Conservation (phyloP, 2,329 filamentous ascomycete species). For the Penicillium carneum region DNA sequence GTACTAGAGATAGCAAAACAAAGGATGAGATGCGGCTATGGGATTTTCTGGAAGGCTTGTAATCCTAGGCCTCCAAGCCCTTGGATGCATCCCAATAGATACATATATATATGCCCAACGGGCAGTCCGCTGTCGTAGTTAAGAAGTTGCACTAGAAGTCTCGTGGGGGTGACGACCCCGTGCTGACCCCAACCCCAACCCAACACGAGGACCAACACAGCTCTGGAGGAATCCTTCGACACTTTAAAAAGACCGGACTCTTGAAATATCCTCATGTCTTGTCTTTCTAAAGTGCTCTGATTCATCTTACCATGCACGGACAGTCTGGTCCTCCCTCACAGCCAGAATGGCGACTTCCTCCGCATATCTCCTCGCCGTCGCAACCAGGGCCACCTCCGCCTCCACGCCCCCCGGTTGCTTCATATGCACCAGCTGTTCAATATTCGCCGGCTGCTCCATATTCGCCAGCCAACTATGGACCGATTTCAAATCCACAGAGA, state of each 20-base stretch:
- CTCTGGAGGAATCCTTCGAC: constrained; percentile 7
- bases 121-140: not conserved
- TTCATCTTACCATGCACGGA: constrained; percentile 44
- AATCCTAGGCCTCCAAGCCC: not conserved
- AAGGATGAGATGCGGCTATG: not conserved
- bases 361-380: constrained; percentile 33
- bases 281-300: not conserved
- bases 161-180: constrained; percentile 13
- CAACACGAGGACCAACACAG: not conserved
- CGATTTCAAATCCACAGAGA: constrained; percentile 39
- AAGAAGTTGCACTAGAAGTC: constrained; percentile 1
- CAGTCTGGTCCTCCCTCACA: constrained; percentile 42
- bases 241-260: not conserved
- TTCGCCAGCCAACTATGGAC: constrained; percentile 47
- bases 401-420: constrained; percentile 30
- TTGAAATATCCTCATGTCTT: constrained; percentile 1
- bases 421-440: constrained; percentile 40
- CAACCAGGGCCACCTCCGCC: constrained; percentile 34
- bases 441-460: constrained; percentile 48
- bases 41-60: not conserved
- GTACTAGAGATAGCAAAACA: not conserved
- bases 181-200: constrained; percentile 19
- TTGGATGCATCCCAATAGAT: not conserved
- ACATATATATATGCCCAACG: not conserved
- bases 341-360: constrained; percentile 50